Conservation (phyloP, 345 rosid genomes). For the Microthlaspi erraticum region DNA sequence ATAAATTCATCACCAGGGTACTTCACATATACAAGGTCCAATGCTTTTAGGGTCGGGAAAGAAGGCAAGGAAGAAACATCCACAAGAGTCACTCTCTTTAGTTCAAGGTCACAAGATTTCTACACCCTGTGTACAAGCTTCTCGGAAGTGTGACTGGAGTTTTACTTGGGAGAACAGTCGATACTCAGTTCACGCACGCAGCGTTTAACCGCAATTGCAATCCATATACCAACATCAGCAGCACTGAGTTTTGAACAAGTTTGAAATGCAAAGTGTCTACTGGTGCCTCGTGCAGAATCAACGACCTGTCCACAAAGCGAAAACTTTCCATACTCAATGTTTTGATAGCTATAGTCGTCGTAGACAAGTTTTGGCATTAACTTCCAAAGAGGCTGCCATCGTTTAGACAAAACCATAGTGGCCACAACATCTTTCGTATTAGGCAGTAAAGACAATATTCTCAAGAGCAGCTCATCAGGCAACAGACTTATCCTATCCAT, state of each 20-base stretch:
- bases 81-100: no score
- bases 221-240: background rate
- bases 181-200: background rate
- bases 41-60: constrained; percentile 2
- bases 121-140: constrained; percentile 1
- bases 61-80: background rate
- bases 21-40: background rate
- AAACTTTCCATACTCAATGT: background rate
- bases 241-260: background rate
- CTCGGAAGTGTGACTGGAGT: background rate
- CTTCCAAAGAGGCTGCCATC: constrained; percentile 11
- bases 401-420: constrained; percentile 31
- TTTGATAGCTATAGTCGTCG: background rate
- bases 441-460: constrained; percentile 11
- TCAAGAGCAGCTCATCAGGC: constrained; percentile 3
- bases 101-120: constrained; percentile 10
- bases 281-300: constrained; percentile 14
- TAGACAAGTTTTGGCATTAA: constrained; percentile 1
- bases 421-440: background rate
- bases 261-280: constrained; percentile 11
- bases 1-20: constrained; percentile 21
- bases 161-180: no score
- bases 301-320: constrained; percentile 21
- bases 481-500: constrained; percentile 17
- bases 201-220: background rate